Evolutionary conservation across 768 basidiomycete genomes (phyloP), one percentile per base, ranked within the genome.

Genomic region (Rhodotorula taiwanensis): DNA sequence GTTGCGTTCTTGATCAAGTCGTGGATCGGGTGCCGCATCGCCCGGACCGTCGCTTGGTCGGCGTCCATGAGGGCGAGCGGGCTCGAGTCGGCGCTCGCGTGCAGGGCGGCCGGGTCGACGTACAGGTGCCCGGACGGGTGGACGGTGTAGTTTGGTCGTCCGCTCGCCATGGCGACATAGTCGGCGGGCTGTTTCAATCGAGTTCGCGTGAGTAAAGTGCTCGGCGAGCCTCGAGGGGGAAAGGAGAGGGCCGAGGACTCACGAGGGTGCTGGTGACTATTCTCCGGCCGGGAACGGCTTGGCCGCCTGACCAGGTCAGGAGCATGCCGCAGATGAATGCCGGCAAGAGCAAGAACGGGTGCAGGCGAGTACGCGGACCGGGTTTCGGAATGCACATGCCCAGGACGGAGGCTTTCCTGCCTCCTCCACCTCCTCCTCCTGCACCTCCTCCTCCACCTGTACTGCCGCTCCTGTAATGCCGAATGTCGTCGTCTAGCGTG

Each of bases 1-100:
- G 90, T 88, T 1, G 91, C 94, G 5, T 89, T 84, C 9, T 81
- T 81, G 81, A 98, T 88, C 65, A 97, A 82, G 50, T 78, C 79
- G 4, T 88, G 80, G 65, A 98, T 95, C 7, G 94, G 93, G 74
- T 99, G 90, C 25, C 60, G 67, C 43, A 69, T 44, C 27, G 64
- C 30, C 28, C 53, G 60, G 9, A 39, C 36, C 25, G 36, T 10
- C 1, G 58, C 60, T n/a, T 61, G 43, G 50, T 39, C 36, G 27
- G 28, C 25, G 55, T 4, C 5, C 51, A 36, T 30, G 28, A 58
- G 20, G 51, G 41, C 10, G 60, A 66, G 36, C 36, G 36, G 16
- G 10, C 10, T 39, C 5, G 60, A 50, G 21, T 57, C 31, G 43
- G 30, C 16, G 9, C 58, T 30, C 23, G 61, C 56, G 52, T 52